Conservation (phyloP, 2,329 filamentous ascomycete species). For the Aspergillus tamarii region DNA sequence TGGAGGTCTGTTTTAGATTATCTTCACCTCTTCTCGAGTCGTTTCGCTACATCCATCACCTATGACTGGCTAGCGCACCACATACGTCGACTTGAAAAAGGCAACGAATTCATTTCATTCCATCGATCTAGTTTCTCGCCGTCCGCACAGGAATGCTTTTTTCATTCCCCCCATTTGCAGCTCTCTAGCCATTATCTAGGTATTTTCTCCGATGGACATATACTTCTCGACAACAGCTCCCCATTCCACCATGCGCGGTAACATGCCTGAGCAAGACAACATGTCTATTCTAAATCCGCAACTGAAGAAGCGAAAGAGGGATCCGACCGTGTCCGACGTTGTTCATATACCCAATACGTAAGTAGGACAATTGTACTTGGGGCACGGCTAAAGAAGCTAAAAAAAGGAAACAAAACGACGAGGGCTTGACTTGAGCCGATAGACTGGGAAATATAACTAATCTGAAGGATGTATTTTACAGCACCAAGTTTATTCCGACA, state of each 20-base stretch:
- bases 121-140: background rate
- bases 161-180: background rate
- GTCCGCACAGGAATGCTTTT: background rate
- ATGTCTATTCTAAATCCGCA: slow-evolving; percentile 10
- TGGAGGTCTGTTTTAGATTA: background rate
- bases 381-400: background rate
- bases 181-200: background rate
- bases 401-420: background rate
- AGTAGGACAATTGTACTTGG: background rate
- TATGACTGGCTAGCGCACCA: background rate
- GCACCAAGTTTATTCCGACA: slow-evolving; percentile 18
- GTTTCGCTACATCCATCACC: background rate
- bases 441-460: slow-evolving; percentile 4
- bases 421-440: background rate
- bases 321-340: slow-evolving; percentile 18
- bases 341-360: slow-evolving; percentile 21
- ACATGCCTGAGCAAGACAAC: slow-evolving; percentile 15
- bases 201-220: slow-evolving; percentile 8
- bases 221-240: slow-evolving; percentile 4
- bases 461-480: background rate
- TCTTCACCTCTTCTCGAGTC: background rate
- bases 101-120: background rate
- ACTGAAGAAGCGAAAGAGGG: slow-evolving; percentile 33
- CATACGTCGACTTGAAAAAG: background rate
- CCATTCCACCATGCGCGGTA: slow-evolving; percentile 15